Evolutionary conservation across 176 grass and related monocot genomes (phyloP).

Genomic region (Bromus sterilis): DNA sequence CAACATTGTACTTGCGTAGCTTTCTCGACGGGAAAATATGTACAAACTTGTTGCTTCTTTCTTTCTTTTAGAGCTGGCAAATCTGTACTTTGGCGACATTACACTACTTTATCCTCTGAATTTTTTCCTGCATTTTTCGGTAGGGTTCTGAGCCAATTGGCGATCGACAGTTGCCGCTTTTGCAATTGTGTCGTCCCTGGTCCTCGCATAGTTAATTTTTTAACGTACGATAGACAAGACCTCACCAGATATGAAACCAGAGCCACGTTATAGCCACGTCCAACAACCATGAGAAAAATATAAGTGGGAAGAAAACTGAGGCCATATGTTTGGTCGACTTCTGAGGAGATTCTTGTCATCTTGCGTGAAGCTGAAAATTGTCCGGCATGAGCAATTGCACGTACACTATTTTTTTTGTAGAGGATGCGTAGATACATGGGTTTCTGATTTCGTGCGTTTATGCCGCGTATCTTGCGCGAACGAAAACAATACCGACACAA

Average conservation of each 20-base stretch:
- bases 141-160: not conserved
- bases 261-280: constrained; percentile 39
- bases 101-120: not conserved
- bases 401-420: not conserved
- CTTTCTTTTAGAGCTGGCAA: not conserved
- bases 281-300: constrained; percentile 16
- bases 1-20: not conserved
- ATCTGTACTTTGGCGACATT: not conserved
- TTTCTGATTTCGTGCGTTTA: not conserved
- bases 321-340: constrained; percentile 15
- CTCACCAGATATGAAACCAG: not conserved
- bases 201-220: not conserved
- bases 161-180: not conserved
- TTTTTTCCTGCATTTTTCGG: not conserved
- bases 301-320: not conserved
- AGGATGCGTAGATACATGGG: not conserved
- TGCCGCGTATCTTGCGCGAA: not conserved
- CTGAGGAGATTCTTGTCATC: constrained; percentile 3
- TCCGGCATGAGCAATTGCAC: not conserved
- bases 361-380: not conserved
- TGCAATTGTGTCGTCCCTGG: not conserved
- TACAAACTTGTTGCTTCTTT: not conserved
- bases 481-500: not conserved
- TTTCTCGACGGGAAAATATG: not conserved
- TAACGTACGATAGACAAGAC: not conserved